Evolutionary conservation across 208 protist genomes (phyloP), one percentile per base, ranked within the genome.

Genomic region (Leishmania lainsoni): DNA sequence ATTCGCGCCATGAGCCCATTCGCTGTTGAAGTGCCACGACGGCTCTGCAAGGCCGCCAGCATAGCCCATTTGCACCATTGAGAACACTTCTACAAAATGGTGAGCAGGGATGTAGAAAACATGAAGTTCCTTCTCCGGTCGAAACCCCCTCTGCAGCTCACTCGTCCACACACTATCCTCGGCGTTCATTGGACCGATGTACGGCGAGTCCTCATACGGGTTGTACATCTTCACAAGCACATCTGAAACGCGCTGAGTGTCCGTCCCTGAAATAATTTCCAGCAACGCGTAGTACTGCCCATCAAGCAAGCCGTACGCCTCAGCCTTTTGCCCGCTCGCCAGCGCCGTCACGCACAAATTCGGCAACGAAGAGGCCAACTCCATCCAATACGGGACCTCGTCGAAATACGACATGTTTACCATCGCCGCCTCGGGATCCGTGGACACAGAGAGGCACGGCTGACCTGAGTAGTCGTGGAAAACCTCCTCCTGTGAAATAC

Each of bases 391-490:
- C 8, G 74, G 76, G 1, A 72, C 75, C 1, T 92, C 87, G 48
- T 83, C 83, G 51, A 93, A 84, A 66, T 92, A 88, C 5, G 81
- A 85, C 70, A 75, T 87, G 78, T 83, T 81, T 26, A 85, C 81
- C 75, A 84, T 86, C 45, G 87, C 87, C 54, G 84, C 56, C 17
- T 61, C 78, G 6, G 81, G 69, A 49, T 92, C 86, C 4, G 86
- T 90, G 20, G 88, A 83, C 5, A 88, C 84, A 73, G 74, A 81
- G 26, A 92, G 58, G n/a, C 91, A 83, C 20, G 92, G 89, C 17
- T 75, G 84, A 22, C 92, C 91, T 48, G 90, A 92, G 69, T 90
- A 87, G 85, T 96, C 91, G 77, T 94, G 84, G 51, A 92, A 90
- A 29, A 87, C 74, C 79, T 96, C 93, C 49, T 86, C 83, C 74